Conservation (phyloP, 768 basidiomycete genomes). For the Auricularia sp. region DNA sequence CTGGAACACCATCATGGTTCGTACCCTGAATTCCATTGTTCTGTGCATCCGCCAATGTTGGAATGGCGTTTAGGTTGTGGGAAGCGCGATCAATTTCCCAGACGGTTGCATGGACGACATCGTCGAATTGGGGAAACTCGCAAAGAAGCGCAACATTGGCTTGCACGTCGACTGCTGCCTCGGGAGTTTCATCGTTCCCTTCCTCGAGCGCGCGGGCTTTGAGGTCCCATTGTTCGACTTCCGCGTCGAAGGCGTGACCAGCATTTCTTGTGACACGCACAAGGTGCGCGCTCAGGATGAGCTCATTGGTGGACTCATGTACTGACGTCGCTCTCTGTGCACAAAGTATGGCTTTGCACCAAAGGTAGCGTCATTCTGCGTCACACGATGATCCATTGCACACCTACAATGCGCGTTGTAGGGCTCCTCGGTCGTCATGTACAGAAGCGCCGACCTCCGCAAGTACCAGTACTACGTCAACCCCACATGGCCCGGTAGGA, state of each 20-base stretch:
- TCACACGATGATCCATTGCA: background rate
- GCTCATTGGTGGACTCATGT: background rate
- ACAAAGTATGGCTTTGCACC: conserved; percentile 85
- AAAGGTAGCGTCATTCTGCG: conserved; percentile 41
- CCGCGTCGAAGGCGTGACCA: conserved; percentile 80
- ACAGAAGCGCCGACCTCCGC: conserved; percentile 66
- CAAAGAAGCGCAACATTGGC: conserved; percentile 64
- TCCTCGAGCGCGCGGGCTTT: conserved; percentile 71
- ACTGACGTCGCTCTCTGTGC: conserved; percentile 8
- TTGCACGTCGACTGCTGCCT: conserved; percentile 94
- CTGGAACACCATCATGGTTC: conserved; percentile 77
- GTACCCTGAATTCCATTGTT: conserved; percentile 4
- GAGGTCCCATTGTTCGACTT: conserved; percentile 80
- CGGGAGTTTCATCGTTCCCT: conserved; percentile 89
- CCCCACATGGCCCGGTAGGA: conserved; percentile 64
- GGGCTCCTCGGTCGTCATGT: conserved; percentile 95
- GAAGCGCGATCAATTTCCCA: conserved; percentile 78
- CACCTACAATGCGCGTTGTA: conserved; percentile 19
- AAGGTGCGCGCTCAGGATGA: conserved; percentile 40
- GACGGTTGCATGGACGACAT: conserved; percentile 87
- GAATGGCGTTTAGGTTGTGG: conserved; percentile 50
- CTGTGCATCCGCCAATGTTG: background rate
- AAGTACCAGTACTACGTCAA: conserved; percentile 80
- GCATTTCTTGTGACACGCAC: conserved; percentile 93
- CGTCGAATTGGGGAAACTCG: conserved; percentile 62